Evolutionary conservation across 441 rosid genomes (phyloP), one percentile per base, ranked within the genome.

Genomic region (Isatis lusitanica): DNA sequence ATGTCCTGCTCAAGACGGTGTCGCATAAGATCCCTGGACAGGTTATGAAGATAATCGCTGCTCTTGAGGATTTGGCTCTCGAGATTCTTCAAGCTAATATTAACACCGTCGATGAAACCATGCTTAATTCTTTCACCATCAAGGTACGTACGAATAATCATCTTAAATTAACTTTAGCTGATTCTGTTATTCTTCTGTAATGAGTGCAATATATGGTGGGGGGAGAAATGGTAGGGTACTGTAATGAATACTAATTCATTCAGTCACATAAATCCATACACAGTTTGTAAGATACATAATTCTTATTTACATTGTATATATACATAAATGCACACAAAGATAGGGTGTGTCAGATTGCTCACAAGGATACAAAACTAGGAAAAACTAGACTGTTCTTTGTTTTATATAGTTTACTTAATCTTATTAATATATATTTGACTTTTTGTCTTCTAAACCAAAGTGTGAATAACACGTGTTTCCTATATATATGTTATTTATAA

Each of bases 101-200:
- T 68, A 86, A 48, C 74, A 81, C 89, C 16, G 74, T 86, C 47
- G 95, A 95, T 36, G 96, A 90, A 61, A 86, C 87, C 66, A 78
- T 92, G 92, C 89, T 87, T 71, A 85, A 91, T 70, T 88, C 96
- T 83, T 95, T 95, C 88, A 95, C 96, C 48, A 90, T 95, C 84
- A 93, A 95, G 98, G 99, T 93, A 90, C 58, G 44, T 68, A 78
- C 61, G 24, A 46, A 63, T 26, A 63, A 44, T 44, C 66, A 18
- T 53, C 52, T n/a, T 72, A 24, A 24, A 55, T 63, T 68, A 61
- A 55, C 26, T 13, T 28, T 78, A 12, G 46, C 21, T 48, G 18
- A 48, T 18, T 33, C 40, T 38, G 4, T 57, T 46, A 16, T 51
- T 31, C 36, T 26, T 24, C 38, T 36, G 40, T 26, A 26, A 16